Conservation (phyloP, 1,284 basidiomycete genomes). For the Cutaneotrichosporon spelunceum region DNA sequence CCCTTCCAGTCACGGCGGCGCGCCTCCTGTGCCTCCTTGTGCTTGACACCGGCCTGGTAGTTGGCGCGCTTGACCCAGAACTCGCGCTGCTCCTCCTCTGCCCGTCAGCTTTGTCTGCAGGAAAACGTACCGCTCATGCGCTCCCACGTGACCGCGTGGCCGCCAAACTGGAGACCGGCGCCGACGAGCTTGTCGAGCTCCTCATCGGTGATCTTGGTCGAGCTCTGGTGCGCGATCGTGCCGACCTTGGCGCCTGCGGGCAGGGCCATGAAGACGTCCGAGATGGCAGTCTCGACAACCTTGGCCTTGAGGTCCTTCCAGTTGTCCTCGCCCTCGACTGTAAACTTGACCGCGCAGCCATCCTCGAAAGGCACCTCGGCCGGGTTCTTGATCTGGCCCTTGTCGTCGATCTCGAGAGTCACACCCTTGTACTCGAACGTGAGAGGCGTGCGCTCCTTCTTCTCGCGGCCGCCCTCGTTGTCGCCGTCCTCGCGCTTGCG, state of each 20-base stretch:
- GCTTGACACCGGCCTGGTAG: constrained; percentile 54
- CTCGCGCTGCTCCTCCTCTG: constrained; percentile 65
- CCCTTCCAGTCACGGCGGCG: neutral
- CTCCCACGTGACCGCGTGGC: constrained; percentile 41
- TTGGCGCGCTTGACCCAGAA: constrained; percentile 71
- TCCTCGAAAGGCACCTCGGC: constrained; percentile 51
- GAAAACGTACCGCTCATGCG: constrained; percentile 36
- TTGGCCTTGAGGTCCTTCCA: constrained; percentile 55
- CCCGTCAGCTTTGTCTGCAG: constrained; percentile 11
- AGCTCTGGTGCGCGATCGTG: constrained; percentile 52
- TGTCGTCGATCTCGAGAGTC: constrained; percentile 60
- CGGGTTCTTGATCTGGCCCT: constrained; percentile 54
- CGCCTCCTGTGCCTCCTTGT: constrained; percentile 57
- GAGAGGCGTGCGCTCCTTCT: constrained; percentile 49
- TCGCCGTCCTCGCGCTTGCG: constrained; percentile 48
- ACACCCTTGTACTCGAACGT: constrained; percentile 61
- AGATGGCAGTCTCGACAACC: constrained; percentile 35
- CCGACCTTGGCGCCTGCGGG: constrained; percentile 50
- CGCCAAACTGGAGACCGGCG: constrained; percentile 52
- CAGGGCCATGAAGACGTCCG: constrained; percentile 45
- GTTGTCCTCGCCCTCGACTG: constrained; percentile 48
- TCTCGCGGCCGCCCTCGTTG: constrained; percentile 54
- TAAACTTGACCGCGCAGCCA: constrained; percentile 48
- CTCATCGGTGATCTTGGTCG: constrained; percentile 52
- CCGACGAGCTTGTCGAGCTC: constrained; percentile 52